Evolutionary conservation across 2,329 filamentous ascomycete genomes (phyloP).

Genomic region (Pestalotiopsis sp.): DNA sequence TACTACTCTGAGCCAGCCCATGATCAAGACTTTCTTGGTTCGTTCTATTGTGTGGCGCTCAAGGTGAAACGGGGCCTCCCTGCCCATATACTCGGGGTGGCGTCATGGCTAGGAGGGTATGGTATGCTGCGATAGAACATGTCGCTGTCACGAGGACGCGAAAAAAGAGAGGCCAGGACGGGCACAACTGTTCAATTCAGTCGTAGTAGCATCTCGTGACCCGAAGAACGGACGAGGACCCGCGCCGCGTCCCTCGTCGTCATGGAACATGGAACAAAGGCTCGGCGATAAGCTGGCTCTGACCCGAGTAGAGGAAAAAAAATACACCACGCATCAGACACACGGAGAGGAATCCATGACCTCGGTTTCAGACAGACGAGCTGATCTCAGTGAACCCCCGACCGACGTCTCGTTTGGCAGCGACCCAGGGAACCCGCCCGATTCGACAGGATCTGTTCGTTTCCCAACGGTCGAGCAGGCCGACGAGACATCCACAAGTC

Average conservation of each 20-base stretch:
- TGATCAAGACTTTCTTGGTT: background rate
- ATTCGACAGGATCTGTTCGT: background rate
- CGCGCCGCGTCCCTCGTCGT: background rate
- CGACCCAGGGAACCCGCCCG: background rate
- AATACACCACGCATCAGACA: background rate
- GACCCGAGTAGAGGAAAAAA: background rate
- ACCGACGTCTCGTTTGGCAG: background rate
- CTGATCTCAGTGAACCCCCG: background rate
- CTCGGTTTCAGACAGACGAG: background rate
- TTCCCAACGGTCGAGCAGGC: background rate
- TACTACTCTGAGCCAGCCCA: background rate
- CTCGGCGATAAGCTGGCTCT: background rate
- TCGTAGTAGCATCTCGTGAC: background rate
- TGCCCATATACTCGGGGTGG: background rate
- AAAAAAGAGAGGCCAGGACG: background rate
- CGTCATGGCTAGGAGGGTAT: background rate
- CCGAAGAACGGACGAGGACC: background rate
- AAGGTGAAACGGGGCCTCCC: conserved; percentile 1
- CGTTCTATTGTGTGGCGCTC: background rate
- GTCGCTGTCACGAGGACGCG: background rate
- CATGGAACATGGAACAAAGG: background rate
- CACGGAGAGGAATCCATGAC: background rate
- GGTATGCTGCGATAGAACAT: conserved; percentile 3
- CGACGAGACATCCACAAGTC: background rate
- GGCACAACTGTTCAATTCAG: background rate